phyloP scores from a whole-genome alignment of 345 rosid species.

The Linum trigynum region DNA sequence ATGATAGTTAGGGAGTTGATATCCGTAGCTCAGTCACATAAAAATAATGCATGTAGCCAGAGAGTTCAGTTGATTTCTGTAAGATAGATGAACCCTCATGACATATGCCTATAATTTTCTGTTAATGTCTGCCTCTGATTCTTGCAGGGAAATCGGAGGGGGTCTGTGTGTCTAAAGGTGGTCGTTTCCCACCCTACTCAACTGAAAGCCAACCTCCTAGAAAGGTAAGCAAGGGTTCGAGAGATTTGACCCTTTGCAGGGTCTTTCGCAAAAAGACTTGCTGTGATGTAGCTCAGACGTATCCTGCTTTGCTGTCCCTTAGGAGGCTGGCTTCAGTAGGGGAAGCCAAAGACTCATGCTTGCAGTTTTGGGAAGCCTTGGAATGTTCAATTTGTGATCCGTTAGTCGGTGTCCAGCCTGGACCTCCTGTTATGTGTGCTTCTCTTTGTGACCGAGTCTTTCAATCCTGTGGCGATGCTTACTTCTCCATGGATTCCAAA shows the following conservation, averaged over 20 bases:
- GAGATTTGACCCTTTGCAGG: conserved; percentile 72
- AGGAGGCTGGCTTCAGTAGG: conserved; percentile 73
- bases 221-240: conserved; percentile 55
- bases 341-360: conserved; percentile 70
- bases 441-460: conserved; percentile 72
- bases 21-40: too few species aligned
- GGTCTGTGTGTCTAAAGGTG: conserved; percentile 76
- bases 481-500: conserved; percentile 71
- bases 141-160: conserved; percentile 31
- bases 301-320: conserved; percentile 66
- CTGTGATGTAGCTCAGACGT: conserved; percentile 75
- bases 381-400: conserved; percentile 98
- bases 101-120: not conserved
- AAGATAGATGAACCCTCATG: not conserved
- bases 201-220: conserved; percentile 72
- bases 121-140: not conserved
- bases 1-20: too few species aligned
- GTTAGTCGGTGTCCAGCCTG: conserved; percentile 64
- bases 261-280: conserved; percentile 77
- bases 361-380: conserved; percentile 69
- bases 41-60: not conserved
- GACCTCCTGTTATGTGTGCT: conserved; percentile 70
- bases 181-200: conserved; percentile 63
- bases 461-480: conserved; percentile 69
- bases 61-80: not conserved